Evolutionary conservation across 371 early-diverging fungal genomes (phyloP).

Genomic region (Syncephalastrum racemosum): DNA sequence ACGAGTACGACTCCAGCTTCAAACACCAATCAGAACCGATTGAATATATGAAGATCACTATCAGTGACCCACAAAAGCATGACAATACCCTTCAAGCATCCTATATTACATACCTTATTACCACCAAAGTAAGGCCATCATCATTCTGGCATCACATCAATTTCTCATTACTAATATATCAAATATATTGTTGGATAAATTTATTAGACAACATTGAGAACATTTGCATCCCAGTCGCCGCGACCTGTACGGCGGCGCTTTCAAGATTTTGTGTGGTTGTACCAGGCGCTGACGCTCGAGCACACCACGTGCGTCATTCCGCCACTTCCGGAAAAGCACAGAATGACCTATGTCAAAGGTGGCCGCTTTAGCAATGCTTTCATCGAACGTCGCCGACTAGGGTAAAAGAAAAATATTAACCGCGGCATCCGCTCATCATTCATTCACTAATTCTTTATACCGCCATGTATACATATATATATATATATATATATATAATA

Average conservation of each 20-base stretch:
- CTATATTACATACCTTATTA: conserved; percentile 79
- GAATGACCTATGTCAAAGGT: conserved; percentile 92
- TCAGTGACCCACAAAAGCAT: conserved; percentile 81
- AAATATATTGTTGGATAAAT: background rate
- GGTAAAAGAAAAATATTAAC: conserved; percentile 26
- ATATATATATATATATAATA: background rate
- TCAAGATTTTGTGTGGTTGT: conserved; percentile 92
- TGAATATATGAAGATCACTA: conserved; percentile 37
- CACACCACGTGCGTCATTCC: conserved; percentile 84
- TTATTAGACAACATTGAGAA: conserved; percentile 54
- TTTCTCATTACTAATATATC: conserved; percentile 18
- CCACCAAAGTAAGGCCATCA: conserved; percentile 53
- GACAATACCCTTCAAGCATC: conserved; percentile 75
- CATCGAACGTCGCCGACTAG: conserved; percentile 76
- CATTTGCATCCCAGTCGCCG: conserved; percentile 44
- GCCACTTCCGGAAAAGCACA: conserved; percentile 90
- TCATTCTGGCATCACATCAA: conserved; percentile 16
- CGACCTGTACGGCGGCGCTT: conserved; percentile 80
- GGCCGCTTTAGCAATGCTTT: conserved; percentile 90
- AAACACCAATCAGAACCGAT: background rate
- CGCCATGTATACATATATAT: background rate
- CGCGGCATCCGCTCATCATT: background rate
- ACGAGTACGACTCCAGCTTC: background rate
- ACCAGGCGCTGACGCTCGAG: conserved; percentile 70
- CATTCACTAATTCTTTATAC: background rate